Percentiles rank a stretch among this genome's conserved stretches.
These are phyloP conservation scores for Ogataea ramenticola DNA, from an alignment of 805 yeast species.

Conservation along the genomic window DNA sequence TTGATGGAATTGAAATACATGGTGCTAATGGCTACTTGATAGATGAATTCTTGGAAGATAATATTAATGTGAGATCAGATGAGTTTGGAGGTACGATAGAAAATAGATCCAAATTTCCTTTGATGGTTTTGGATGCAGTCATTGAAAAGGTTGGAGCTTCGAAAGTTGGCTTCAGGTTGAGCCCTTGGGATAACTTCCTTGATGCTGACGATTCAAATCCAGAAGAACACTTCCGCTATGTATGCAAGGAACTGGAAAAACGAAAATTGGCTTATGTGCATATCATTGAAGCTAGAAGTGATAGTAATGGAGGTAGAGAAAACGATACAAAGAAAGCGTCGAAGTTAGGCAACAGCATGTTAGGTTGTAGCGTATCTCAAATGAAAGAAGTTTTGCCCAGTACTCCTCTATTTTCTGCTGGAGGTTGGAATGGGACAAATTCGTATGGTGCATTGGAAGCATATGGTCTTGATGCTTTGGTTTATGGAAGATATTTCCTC, in stretches of 20 bases:
- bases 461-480: slow-evolving; percentile 17
- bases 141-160: slow-evolving; percentile 28
- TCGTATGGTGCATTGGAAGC: slow-evolving; percentile 9
- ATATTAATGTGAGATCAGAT: slow-evolving; percentile 35
- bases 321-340: slow-evolving; percentile 16
- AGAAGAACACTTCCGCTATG: slow-evolving; percentile 17
- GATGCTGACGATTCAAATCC: slow-evolving; percentile 14
- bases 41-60: slow-evolving; percentile 30
- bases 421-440: slow-evolving; percentile 20
- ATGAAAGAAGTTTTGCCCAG: slow-evolving; percentile 17
- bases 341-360: slow-evolving; percentile 14
- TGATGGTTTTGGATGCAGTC: slow-evolving; percentile 31
- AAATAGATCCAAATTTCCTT: slow-evolving; percentile 28
- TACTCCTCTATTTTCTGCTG: slow-evolving; percentile 21
- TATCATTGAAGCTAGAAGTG: slow-evolving; percentile 30
- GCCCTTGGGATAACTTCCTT: slow-evolving; percentile 29
- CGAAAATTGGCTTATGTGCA: slow-evolving; percentile 30
- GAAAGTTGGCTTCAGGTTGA: slow-evolving; percentile 26
- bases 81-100: slow-evolving; percentile 47
- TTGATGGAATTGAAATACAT: slow-evolving; percentile 34
- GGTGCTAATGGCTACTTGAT: slow-evolving; percentile 34
- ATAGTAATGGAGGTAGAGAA: slow-evolving; percentile 19
- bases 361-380: slow-evolving; percentile 7
- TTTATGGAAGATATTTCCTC: slow-evolving; percentile 36
- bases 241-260: slow-evolving; percentile 26